Percentiles rank a stretch among this genome's conserved stretches.
Conservation (phyloP, 225 moss, liverwort and hornwort species). For the Anthoceros angustus region DNA sequence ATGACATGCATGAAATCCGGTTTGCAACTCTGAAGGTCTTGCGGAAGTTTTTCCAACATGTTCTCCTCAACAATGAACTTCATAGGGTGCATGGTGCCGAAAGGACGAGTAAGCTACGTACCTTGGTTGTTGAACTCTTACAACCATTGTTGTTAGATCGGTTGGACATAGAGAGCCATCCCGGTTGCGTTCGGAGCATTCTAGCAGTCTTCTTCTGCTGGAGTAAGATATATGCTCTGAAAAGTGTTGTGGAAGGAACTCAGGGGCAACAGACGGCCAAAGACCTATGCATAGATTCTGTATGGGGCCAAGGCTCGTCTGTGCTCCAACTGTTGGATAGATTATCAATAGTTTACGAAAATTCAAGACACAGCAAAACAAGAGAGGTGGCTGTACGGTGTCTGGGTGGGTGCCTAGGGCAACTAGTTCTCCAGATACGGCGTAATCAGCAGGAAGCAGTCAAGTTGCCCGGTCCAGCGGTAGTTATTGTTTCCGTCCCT, state of each 20-base stretch:
- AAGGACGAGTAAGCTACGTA: background rate
- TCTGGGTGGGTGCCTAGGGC: conserved; percentile 74
- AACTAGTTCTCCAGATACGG: conserved; percentile 18
- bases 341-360: conserved; percentile 52
- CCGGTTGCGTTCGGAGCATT: conserved; percentile 63
- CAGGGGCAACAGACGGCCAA: background rate
- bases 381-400: conserved; percentile 81
- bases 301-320: conserved; percentile 34
- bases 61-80: conserved; percentile 9
- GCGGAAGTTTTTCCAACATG: conserved; percentile 34
- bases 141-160: conserved; percentile 46
- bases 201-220: conserved; percentile 77
- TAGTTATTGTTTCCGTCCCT: background rate
- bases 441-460: background rate
- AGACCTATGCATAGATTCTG: conserved; percentile 9
- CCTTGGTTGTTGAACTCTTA: conserved; percentile 36
- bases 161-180: conserved; percentile 48
- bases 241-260: conserved; percentile 2
- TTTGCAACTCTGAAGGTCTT: conserved; percentile 65
- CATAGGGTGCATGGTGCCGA: background rate
- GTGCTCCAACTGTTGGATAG: conserved; percentile 45
- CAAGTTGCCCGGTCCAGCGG: background rate
- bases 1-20: conserved; percentile 77
- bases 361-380: conserved; percentile 61
- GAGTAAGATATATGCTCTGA: conserved; percentile 22